Evolutionary conservation across 1,284 basidiomycete genomes (phyloP).

Genomic region (Fomitiporia mediterranea): DNA sequence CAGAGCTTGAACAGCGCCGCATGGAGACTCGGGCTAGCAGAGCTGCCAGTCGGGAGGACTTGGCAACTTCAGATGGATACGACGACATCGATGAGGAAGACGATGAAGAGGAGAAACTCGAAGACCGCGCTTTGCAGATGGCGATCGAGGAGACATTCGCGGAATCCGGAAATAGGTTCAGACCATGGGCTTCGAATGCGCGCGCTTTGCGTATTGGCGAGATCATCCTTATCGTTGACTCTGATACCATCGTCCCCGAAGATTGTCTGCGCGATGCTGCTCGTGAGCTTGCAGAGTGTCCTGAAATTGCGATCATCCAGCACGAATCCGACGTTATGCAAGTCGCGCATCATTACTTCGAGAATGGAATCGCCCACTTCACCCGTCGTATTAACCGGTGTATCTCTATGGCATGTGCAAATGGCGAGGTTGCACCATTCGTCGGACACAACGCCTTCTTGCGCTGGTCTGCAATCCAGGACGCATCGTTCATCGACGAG

Average conservation of each 20-base stretch:
- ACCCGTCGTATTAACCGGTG: conserved; percentile 73
- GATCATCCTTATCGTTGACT: conserved; percentile 68
- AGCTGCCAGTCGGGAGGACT: conserved; percentile 37
- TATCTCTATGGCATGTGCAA: conserved; percentile 71
- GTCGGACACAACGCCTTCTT: conserved; percentile 88
- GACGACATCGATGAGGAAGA: conserved; percentile 14
- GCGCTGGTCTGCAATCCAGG: conserved; percentile 80
- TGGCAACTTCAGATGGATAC: conserved; percentile 31
- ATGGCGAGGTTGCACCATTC: conserved; percentile 80
- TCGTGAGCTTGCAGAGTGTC: conserved; percentile 69
- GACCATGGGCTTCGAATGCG: conserved; percentile 62
- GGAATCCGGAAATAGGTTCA: conserved; percentile 47
- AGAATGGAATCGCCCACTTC: conserved; percentile 82
- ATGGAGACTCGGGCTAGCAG: conserved; percentile 10
- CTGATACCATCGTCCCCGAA: conserved; percentile 80
- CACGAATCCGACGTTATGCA: conserved; percentile 85
- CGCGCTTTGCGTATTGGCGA: conserved; percentile 56
- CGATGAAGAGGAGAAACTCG: conserved; percentile 35
- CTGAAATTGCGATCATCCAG: conserved; percentile 80
- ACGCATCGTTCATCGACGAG: conserved; percentile 65
- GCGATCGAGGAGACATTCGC: conserved; percentile 65
- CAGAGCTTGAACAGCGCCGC: conserved; percentile 28
- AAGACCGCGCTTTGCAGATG: conserved; percentile 58
- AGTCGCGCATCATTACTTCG: conserved; percentile 82
- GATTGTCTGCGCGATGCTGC: conserved; percentile 85